A percentile compares a stretch with the other conserved stretches of the same genome.
These are phyloP conservation scores for Microsporum audouinii DNA, from an alignment of 2,329 filamentous ascomycete species.

Conservation along the genomic window DNA sequence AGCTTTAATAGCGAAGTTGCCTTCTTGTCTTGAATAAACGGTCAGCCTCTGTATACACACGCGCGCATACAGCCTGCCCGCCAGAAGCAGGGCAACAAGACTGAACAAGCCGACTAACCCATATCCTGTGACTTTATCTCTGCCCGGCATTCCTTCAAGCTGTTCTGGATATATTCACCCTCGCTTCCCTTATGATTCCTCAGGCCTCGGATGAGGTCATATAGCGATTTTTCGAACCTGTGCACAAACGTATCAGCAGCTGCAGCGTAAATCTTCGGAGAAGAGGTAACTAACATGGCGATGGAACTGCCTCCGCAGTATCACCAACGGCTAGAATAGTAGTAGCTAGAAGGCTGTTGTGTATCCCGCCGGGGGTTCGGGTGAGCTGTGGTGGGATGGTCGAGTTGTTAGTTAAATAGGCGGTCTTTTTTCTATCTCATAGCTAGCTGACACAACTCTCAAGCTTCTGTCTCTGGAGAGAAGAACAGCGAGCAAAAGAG, in stretches of 20 bases:
- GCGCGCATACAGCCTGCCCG: background rate
- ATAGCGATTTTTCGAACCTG: constrained; percentile 98
- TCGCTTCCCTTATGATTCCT: constrained; percentile 93
- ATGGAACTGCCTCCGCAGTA: background rate
- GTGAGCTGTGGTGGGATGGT: background rate
- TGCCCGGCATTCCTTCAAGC: constrained; percentile 84
- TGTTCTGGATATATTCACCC: constrained; percentile 87
- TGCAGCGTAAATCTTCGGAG: background rate
- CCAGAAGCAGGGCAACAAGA: background rate
- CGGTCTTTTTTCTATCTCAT: background rate
- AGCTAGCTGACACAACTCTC: background rate
- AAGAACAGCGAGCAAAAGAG: background rate
- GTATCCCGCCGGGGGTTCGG: background rate
- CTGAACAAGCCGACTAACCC: constrained; percentile 44
- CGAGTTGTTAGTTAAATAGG: background rate
- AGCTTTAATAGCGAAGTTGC: constrained; percentile 91
- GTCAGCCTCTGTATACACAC: constrained; percentile 6
- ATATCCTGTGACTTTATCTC: constrained; percentile 91
- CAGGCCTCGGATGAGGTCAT: constrained; percentile 94
- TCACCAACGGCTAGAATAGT: background rate
- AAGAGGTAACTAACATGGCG: background rate
- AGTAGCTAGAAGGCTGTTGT: background rate
- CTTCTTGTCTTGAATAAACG: constrained; percentile 60
- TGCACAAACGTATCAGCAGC: background rate
- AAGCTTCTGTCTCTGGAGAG: background rate